A percentile compares a stretch with the other conserved stretches of the same genome.
These are phyloP conservation scores for Solanum ossicruentum DNA, from an alignment of 257 asterid genomes.

Conservation along the genomic window DNA sequence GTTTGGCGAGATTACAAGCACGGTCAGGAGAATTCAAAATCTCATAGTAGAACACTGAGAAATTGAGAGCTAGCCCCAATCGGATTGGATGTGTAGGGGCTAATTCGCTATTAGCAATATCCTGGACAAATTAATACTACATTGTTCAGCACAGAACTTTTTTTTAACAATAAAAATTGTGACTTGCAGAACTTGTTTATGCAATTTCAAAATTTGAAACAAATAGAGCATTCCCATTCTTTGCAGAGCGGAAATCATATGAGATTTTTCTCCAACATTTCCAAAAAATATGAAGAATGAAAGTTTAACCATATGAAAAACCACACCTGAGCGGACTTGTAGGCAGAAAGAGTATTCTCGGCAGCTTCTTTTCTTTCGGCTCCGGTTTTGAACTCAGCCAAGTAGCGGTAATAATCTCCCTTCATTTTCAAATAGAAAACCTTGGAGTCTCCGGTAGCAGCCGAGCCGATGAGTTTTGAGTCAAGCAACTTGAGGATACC, in stretches of 20 bases:
- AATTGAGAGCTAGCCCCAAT: conserved; percentile 74
- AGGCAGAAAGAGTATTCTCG: conserved; percentile 73
- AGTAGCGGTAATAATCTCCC: not conserved
- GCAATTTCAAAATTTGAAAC: not conserved
- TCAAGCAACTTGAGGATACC: not conserved
- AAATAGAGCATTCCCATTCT: not conserved
- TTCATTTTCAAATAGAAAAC: conserved; percentile 1
- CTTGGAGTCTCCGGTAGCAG: not conserved
- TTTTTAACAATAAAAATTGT: not conserved
- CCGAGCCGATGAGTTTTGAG: not conserved
- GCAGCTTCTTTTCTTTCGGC: conserved; percentile 74
- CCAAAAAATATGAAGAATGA: not conserved
- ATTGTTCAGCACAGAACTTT: not conserved
- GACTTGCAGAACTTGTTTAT: not conserved
- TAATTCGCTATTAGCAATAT: conserved; percentile 58
- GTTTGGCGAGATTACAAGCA: conserved; percentile 75
- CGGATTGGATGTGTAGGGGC: conserved; percentile 86
- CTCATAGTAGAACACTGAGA: conserved; percentile 79
- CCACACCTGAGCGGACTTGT: conserved; percentile 68
- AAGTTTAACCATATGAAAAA: not conserved
- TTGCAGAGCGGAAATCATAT: not conserved
- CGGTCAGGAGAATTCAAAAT: conserved; percentile 74
- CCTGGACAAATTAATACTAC: conserved; percentile 19
- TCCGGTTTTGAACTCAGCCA: conserved; percentile 74
- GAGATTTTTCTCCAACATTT: not conserved